Conservation (phyloP, 352 stramenopile genomes). For the Globisporangium abappressorium region DNA sequence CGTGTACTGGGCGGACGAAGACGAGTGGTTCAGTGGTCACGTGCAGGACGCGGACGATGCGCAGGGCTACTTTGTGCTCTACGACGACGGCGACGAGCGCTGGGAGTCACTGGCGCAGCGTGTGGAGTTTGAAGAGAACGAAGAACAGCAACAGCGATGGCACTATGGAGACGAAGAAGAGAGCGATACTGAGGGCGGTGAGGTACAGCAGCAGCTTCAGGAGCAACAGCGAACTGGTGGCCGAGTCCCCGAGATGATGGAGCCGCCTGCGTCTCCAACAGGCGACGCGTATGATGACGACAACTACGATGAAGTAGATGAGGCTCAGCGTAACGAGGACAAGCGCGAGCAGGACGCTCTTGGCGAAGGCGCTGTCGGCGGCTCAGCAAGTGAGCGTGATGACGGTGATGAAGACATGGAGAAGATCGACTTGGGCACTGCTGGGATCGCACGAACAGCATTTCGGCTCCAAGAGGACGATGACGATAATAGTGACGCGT, state of each 20-base stretch:
- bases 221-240: neutral
- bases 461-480: neutral
- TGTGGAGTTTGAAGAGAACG: conserved; percentile 36
- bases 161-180: neutral
- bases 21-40: conserved; percentile 63
- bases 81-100: conserved; percentile 80
- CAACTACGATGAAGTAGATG: conserved; percentile 14
- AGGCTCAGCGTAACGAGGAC: neutral
- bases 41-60: conserved; percentile 37
- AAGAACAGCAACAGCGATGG: neutral
- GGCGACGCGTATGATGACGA: conserved; percentile 26
- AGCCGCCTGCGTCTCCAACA: conserved; percentile 39
- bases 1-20: conserved; percentile 73
- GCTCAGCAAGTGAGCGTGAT: neutral
- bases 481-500: neutral
- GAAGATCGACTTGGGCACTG: neutral
- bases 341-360: neutral
- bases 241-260: conserved; percentile 28
- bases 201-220: neutral
- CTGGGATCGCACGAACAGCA: neutral
- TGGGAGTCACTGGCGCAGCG: conserved; percentile 47
- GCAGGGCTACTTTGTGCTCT: conserved; percentile 65
- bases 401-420: conserved; percentile 8
- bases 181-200: neutral
- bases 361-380: neutral